Conservation (phyloP, 2,329 filamentous ascomycete species). For the Aspergillus sp. region DNA sequence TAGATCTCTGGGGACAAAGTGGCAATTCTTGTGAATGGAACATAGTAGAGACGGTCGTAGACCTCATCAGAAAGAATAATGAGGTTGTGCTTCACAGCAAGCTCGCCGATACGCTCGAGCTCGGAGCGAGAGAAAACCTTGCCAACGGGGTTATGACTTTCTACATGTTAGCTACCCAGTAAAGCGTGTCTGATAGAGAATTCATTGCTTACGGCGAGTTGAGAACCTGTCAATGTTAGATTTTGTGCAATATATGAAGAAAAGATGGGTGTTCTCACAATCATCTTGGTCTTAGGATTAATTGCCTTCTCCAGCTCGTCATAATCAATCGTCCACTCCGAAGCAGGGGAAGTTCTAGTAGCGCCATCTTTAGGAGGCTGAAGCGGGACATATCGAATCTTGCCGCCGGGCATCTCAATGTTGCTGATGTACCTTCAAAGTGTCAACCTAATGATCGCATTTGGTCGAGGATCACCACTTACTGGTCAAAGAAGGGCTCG, state of each 20-base stretch:
- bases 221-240: conserved; percentile 33
- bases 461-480: conserved; percentile 19
- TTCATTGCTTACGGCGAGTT: conserved; percentile 44
- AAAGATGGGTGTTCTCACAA: conserved; percentile 54
- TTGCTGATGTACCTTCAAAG: conserved; percentile 76
- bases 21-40: conserved; percentile 87
- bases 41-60: conserved; percentile 92
- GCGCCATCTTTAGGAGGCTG: conserved; percentile 80
- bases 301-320: conserved; percentile 75
- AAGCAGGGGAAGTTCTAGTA: conserved; percentile 73
- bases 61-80: conserved; percentile 91
- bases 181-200: background rate
- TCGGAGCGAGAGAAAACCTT: conserved; percentile 89
- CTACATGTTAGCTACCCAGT: conserved; percentile 6
- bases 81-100: conserved; percentile 89
- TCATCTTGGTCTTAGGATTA: conserved; percentile 88
- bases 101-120: conserved; percentile 74
- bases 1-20: conserved; percentile 89
- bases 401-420: conserved; percentile 96
- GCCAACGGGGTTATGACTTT: conserved; percentile 82
- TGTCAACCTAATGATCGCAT: background rate
- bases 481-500: conserved; percentile 98
- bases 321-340: conserved; percentile 85
- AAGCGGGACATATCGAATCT: conserved; percentile 91
- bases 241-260: background rate